Evolutionary conservation across 2,329 filamentous ascomycete genomes (phyloP), one percentile per base, ranked within the genome.

Genomic region (Sporothrix schenckii): DNA sequence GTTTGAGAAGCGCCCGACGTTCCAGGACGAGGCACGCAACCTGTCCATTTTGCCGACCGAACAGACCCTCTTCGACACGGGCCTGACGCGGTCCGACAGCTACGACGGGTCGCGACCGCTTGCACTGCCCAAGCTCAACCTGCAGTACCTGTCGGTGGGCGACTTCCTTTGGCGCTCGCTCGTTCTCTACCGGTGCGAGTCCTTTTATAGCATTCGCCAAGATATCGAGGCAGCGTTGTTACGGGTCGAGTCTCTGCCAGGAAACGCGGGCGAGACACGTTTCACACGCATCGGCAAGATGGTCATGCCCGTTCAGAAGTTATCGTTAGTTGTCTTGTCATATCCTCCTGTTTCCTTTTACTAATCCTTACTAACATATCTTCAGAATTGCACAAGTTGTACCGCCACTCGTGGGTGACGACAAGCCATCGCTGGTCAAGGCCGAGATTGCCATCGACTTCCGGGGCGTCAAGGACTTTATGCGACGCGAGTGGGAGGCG

Each of bases 131-230:
- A 99, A 99, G 78, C 81, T 98, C 60, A 99, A 97, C 75, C 83
- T 99, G 39, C 95, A 99, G 77, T 99, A 99, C 79, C 84, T 99
- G 16, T 97, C 94, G 2, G 88, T 97, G 66, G 93, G 93, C 2
- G 95, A 99, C 79, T 99, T 99, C 76, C 82, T 99, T n/a, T 99
- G 94, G 93, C 88, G 96, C 73, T 93, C 94, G 0, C 90, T 98
- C 76, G 86, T 96, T 16, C 83, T 99, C 10, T 95, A 97, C 78
- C 89, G 94, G 53, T 92, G 90, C 71, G 95, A 99, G 79, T 88
- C 94, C 0, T 97, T 98, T 78, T 98, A 96, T 78, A 92, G 93
- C 72, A 94, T 99, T 72, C 89, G 93, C 60, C 94, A 93, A 76
- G 93, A 99, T 77, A 89, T 99, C 70, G 93, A 97, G 77, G 88